A percentile compares a stretch with the other conserved stretches of the same genome.
These are phyloP conservation scores for Bothriochloa decipiens DNA, from an alignment of 176 grass and related monocot genomes.

Conservation along the genomic window DNA sequence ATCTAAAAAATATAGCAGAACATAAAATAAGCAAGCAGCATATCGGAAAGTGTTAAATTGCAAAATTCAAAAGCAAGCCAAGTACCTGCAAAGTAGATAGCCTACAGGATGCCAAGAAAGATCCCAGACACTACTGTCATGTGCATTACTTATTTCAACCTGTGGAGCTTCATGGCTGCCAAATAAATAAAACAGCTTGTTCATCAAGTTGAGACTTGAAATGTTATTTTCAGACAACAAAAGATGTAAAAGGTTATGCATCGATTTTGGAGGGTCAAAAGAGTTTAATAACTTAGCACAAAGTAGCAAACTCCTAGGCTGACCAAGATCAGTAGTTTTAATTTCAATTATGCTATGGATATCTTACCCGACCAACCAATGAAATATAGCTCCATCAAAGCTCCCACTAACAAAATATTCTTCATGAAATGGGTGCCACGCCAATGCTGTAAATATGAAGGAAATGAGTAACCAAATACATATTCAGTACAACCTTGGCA, in stretches of 20 bases:
- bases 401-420: constrained; percentile 99
- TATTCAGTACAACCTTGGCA: constrained; percentile 36
- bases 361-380: constrained; percentile 99
- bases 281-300: neutral
- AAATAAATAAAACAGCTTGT: constrained; percentile 38
- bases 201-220: constrained; percentile 26
- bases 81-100: constrained; percentile 98
- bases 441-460: constrained; percentile 76
- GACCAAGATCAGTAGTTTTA: constrained; percentile 12
- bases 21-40: neutral
- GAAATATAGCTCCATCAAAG: constrained; percentile 94
- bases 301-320: neutral
- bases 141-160: constrained; percentile 86
- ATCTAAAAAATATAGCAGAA: constrained; percentile 14
- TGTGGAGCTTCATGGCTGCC: constrained; percentile 94
- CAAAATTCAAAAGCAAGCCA: constrained; percentile 27
- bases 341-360: constrained; percentile 32
- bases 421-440: constrained; percentile 99
- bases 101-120: constrained; percentile 99
- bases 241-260: constrained; percentile 8
- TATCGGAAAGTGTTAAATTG: neutral
- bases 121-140: constrained; percentile 97
- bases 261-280: neutral
- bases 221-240: constrained; percentile 36
- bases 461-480: constrained; percentile 10